phyloP scores from a whole-genome alignment of 495 filamentous ascomycete species.

The Tuber aestivum region DNA sequence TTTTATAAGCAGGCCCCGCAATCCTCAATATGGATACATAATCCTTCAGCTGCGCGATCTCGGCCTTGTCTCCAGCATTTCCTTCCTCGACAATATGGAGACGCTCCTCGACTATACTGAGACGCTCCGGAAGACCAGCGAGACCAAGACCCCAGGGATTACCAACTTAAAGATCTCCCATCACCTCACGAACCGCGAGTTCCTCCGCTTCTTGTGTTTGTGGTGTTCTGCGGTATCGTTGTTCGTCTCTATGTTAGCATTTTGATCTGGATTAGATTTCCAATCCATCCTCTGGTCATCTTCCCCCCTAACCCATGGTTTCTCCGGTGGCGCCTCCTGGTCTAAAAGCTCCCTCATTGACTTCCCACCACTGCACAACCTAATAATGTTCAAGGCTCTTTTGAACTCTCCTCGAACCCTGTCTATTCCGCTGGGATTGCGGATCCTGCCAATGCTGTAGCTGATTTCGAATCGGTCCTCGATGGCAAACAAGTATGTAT shows the following conservation, averaged over 20 bases:
- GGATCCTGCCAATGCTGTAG: conserved; percentile 77
- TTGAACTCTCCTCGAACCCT: conserved; percentile 74
- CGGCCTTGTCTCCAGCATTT: no score
- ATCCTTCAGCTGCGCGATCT: no score
- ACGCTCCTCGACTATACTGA: no score
- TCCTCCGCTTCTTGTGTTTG: no score
- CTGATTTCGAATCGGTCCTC: conserved; percentile 81
- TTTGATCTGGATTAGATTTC: not conserved
- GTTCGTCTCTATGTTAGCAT: not conserved
- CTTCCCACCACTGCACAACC: conserved; percentile 32
- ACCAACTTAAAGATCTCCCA: no score
- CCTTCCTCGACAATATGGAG: no score
- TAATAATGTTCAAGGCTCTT: conserved; percentile 62
- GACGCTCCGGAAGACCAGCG: no score
- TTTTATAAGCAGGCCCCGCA: no score
- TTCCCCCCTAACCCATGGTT: conserved; percentile 31
- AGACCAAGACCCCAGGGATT: no score
- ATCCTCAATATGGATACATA: no score
- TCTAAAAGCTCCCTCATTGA: conserved; percentile 31
- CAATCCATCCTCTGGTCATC: conserved; percentile 13
- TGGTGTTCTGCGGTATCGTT: not conserved
- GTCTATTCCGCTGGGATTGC: conserved; percentile 58
- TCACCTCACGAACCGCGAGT: no score
- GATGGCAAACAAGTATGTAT: conserved; percentile 78
- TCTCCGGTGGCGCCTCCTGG: conserved; percentile 40